These are phyloP conservation scores for Fusarium burgessii DNA, from an alignment of 2,329 filamentous ascomycete species.

Conservation along the genomic window DNA sequence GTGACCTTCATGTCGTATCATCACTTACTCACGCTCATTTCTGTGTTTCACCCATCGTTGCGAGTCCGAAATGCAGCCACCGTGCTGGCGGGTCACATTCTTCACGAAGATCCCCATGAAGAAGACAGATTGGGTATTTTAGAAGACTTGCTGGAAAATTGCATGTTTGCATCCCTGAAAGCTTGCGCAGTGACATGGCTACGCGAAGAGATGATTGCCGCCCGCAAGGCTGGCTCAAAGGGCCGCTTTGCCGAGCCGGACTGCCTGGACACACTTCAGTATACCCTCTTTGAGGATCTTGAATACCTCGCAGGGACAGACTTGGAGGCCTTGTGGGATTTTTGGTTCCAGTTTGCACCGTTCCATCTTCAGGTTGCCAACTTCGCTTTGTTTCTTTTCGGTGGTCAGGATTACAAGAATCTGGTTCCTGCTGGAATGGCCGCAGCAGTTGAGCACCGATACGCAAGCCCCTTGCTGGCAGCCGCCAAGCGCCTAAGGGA, in stretches of 20 bases:
- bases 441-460: conserved; percentile 68
- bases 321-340: conserved; percentile 60
- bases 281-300: conserved; percentile 70
- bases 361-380: conserved; percentile 72
- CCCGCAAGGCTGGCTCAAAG: conserved; percentile 50
- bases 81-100: conserved; percentile 63
- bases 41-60: conserved; percentile 68
- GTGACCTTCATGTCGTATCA: conserved; percentile 70
- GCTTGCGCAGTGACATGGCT: conserved; percentile 73
- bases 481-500: conserved; percentile 55
- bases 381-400: conserved; percentile 69
- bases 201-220: conserved; percentile 69
- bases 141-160: conserved; percentile 74
- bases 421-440: conserved; percentile 68
- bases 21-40: conserved; percentile 68
- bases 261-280: conserved; percentile 70
- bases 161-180: conserved; percentile 71
- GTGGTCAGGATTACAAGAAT: conserved; percentile 57
- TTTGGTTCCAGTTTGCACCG: conserved; percentile 63
- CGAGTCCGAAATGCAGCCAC: conserved; percentile 67
- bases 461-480: conserved; percentile 64
- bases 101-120: conserved; percentile 71
- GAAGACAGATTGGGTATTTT: conserved; percentile 70
- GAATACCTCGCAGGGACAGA: conserved; percentile 59
- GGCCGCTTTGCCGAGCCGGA: conserved; percentile 64